Conservation (phyloP, 305 asterid genomes). For the Andrographis paniculata region DNA sequence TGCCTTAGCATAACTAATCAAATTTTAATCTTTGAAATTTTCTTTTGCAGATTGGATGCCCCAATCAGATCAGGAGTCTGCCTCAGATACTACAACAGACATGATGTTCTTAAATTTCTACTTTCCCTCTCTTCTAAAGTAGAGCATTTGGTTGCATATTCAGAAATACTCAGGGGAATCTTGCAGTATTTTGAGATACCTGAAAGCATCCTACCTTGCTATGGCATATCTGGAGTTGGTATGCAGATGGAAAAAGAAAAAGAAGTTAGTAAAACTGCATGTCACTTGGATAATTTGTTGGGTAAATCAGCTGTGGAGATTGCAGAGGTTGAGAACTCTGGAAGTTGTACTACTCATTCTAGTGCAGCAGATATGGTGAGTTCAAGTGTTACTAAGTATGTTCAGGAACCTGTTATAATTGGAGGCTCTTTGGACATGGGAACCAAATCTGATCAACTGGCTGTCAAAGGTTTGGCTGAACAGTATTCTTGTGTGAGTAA, state of each 20-base stretch:
- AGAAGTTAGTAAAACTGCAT: constrained; percentile 15
- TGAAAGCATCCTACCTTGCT: constrained; percentile 26
- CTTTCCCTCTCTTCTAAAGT: constrained; percentile 37
- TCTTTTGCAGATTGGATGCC: constrained; percentile 51
- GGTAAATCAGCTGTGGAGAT: constrained; percentile 23
- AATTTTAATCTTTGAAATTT: constrained; percentile 15
- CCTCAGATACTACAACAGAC: constrained; percentile 54
- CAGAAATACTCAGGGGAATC: constrained; percentile 71
- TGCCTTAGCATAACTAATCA: constrained; percentile 16
- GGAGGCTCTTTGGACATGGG: constrained; percentile 19
- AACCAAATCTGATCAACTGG: constrained; percentile 18
- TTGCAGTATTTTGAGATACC: constrained; percentile 66
- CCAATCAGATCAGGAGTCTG: constrained; percentile 33
- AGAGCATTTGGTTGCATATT: constrained; percentile 39
- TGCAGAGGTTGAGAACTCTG: constrained; percentile 28
- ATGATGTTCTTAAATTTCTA: constrained; percentile 57
- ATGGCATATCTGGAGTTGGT: constrained; percentile 26
- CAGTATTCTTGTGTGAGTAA: constrained; percentile 16
- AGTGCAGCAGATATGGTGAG: constrained; percentile 17
- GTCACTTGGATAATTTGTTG: constrained; percentile 21
- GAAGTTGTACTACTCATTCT: constrained; percentile 25
- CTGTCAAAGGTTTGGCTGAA: constrained; percentile 14
- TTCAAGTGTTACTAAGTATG: constrained; percentile 14
- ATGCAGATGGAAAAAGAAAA: constrained; percentile 24
- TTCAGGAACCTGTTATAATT: constrained; percentile 16